Evolutionary conservation across 2,329 filamentous ascomycete genomes (phyloP).

Genomic region (Diaporthe batatas): DNA sequence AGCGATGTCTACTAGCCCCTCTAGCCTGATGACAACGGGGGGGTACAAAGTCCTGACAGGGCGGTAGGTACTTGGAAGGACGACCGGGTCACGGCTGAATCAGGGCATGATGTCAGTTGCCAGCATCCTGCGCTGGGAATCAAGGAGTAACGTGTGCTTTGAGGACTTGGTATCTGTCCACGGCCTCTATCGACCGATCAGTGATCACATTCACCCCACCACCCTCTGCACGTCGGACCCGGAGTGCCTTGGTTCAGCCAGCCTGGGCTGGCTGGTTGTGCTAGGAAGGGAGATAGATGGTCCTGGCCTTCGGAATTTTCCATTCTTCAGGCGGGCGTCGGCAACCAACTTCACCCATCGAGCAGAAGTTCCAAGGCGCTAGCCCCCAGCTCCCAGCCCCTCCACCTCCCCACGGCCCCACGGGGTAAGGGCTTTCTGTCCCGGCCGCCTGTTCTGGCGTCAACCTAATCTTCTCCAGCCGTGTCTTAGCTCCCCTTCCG

Average conservation of each 20-base stretch:
- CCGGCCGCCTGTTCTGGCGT: constrained; percentile 34
- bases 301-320: background rate
- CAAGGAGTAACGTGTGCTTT: background rate
- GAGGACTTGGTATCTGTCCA: background rate
- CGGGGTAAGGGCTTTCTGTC: constrained; percentile 24
- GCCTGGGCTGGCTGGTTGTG: background rate
- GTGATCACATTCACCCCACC: background rate
- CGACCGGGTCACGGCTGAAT: constrained; percentile 28
- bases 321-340: background rate
- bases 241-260: background rate
- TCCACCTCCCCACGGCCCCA: constrained; percentile 30
- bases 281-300: background rate
- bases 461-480: constrained; percentile 34
- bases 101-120: constrained; percentile 31
- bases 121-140: constrained; percentile 4
- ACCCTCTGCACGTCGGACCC: constrained; percentile 22
- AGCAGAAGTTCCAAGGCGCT: constrained; percentile 26
- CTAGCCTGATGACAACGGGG: background rate
- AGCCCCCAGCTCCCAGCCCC: constrained; percentile 26
- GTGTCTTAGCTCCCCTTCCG: constrained; percentile 24
- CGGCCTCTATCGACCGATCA: background rate
- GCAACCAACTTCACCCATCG: background rate
- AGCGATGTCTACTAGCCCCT: background rate
- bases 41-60: background rate
- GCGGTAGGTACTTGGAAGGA: background rate